A percentile compares a stretch with the other conserved stretches of the same genome.
These are phyloP conservation scores for Helicocarpus griseus DNA, from an alignment of 2,329 filamentous ascomycete genomes.

Conservation along the genomic window DNA sequence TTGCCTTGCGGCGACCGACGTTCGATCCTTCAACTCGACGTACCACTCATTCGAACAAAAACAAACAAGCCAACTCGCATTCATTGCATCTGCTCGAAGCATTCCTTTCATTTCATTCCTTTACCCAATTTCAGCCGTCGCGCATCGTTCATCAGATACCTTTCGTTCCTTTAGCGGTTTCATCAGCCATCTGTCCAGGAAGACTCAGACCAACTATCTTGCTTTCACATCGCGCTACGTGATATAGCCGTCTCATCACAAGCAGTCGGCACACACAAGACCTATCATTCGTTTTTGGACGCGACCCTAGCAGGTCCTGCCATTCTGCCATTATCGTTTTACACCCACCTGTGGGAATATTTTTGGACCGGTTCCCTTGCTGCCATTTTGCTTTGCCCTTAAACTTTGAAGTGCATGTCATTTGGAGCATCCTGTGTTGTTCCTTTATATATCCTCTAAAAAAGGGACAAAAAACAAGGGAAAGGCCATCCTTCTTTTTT, in stretches of 20 bases:
- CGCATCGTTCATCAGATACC: neutral
- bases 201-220: neutral
- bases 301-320: neutral
- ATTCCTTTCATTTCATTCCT: neutral
- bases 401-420: neutral
- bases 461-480: neutral
- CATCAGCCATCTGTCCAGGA: neutral
- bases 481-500: neutral
- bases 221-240: neutral
- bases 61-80: neutral
- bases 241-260: neutral
- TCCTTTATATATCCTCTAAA: neutral
- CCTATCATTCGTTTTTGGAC: neutral
- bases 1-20: neutral
- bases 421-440: neutral
- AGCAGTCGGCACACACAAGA: neutral
- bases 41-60: neutral
- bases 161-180: neutral
- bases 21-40: neutral
- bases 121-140: neutral
- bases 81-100: conserved; percentile 2
- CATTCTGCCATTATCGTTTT: neutral
- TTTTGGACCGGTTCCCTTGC: neutral
- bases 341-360: neutral
- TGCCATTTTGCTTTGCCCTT: neutral